A percentile compares a stretch with the other conserved stretches of the same genome.
phyloP scores from a whole-genome alignment of 257 asterid species.

The Nicotiana noctiflora region DNA sequence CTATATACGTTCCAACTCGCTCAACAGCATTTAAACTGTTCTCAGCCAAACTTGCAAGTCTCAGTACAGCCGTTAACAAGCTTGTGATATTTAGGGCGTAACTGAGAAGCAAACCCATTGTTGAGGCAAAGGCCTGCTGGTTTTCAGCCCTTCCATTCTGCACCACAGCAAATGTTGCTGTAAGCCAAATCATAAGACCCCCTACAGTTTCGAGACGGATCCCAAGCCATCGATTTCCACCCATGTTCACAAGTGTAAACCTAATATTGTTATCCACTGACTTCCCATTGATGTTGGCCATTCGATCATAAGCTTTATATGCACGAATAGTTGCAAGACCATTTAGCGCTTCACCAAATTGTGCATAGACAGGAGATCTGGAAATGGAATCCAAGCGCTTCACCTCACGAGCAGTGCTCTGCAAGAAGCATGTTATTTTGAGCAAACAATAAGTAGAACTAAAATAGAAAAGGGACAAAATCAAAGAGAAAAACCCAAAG shows the following conservation, averaged over 20 bases:
- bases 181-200: constrained; percentile 93
- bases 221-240: constrained; percentile 96
- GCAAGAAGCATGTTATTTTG: constrained; percentile 21
- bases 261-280: constrained; percentile 88
- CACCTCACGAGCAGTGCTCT: constrained; percentile 98
- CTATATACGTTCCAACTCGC: constrained; percentile 86
- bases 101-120: constrained; percentile 96
- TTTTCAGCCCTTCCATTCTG: constrained; percentile 84
- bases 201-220: constrained; percentile 90
- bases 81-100: constrained; percentile 82
- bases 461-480: background rate
- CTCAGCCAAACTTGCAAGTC: constrained; percentile 92
- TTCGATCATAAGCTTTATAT: constrained; percentile 88
- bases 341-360: constrained; percentile 91
- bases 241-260: constrained; percentile 80
- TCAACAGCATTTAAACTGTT: constrained; percentile 92
- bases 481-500: background rate
- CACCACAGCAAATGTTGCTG: constrained; percentile 94
- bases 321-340: constrained; percentile 93
- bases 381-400: constrained; percentile 86
- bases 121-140: constrained; percentile 85
- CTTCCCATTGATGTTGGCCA: constrained; percentile 77
- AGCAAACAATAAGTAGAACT: background rate
- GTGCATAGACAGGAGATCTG: constrained; percentile 98
- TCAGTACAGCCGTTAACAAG: constrained; percentile 67